Evolutionary conservation across 176 grass and related monocot species (phyloP).

Genomic region (Oryza nivara): DNA sequence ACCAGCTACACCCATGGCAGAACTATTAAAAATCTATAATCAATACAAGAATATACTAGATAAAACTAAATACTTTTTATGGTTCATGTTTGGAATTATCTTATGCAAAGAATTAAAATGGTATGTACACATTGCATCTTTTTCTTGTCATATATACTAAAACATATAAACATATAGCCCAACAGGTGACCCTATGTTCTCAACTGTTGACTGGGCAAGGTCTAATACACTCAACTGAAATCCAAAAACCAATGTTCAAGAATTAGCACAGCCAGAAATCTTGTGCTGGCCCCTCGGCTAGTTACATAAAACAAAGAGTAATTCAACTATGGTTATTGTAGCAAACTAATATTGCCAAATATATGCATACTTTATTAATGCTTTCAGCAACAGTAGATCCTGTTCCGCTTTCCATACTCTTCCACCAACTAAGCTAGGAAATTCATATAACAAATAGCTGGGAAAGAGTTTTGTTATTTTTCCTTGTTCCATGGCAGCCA

Average conservation of each 20-base stretch:
- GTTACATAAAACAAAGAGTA: conserved; percentile 29
- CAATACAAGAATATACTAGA: conserved; percentile 6
- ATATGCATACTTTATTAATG: conserved; percentile 69
- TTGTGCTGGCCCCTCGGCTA: conserved; percentile 16
- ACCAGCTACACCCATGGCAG: background rate
- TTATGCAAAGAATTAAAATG: background rate
- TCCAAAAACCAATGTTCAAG: conserved; percentile 14
- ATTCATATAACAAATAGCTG: conserved; percentile 61
- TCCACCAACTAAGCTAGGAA: conserved; percentile 67
- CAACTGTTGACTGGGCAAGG: background rate
- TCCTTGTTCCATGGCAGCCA: conserved; percentile 52
- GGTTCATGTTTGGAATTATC: background rate
- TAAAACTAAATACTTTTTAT: background rate
- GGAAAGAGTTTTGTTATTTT: conserved; percentile 58
- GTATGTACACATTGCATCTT: background rate
- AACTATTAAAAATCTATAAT: conserved; percentile 5
- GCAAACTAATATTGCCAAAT: conserved; percentile 30
- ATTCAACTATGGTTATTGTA: conserved; percentile 4
- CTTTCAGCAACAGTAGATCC: conserved; percentile 75
- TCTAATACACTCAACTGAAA: background rate
- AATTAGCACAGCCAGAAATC: conserved; percentile 27
- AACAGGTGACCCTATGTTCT: conserved; percentile 14
- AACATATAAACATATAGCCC: background rate
- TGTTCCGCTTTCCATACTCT: conserved; percentile 75
- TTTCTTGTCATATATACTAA: background rate